Conservation (phyloP, 768 basidiomycete genomes). For the Leccinum variicolor region DNA sequence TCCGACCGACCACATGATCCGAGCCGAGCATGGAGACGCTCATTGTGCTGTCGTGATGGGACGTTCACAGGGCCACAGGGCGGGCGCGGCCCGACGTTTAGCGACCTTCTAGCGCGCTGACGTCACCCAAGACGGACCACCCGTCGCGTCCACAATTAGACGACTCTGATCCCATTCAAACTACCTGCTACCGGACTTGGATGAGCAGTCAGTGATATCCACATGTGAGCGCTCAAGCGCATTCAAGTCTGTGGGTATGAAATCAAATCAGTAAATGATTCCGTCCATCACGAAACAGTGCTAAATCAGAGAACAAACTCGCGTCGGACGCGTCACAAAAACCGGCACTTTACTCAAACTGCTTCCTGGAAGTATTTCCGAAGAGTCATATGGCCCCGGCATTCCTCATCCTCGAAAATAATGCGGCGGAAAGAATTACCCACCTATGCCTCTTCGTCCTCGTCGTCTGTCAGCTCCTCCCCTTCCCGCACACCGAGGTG, state of each 20-base stretch:
- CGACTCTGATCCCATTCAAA: neutral
- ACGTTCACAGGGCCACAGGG: neutral
- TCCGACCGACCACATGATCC: neutral
- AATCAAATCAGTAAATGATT: conserved; percentile 5
- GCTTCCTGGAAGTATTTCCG: conserved; percentile 30
- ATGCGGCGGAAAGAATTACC: neutral
- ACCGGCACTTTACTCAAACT: conserved; percentile 24
- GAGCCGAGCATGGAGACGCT: neutral
- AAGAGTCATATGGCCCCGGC: conserved; percentile 90
- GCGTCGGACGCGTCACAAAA: conserved; percentile 8
- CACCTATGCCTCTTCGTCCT: conserved; percentile 35
- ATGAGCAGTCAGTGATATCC: neutral
- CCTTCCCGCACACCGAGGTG: conserved; percentile 65
- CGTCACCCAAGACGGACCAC: neutral
- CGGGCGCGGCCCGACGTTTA: neutral
- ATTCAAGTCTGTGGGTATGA: neutral
- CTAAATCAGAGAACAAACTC: conserved; percentile 21
- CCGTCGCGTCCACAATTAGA: neutral
- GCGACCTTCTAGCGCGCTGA: neutral
- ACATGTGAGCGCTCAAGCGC: neutral
- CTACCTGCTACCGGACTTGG: neutral
- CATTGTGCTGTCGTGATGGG: neutral
- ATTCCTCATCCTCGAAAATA: conserved; percentile 41
- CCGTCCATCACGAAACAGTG: neutral
- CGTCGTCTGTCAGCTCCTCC: conserved; percentile 89